Conservation (phyloP, 2,329 filamentous ascomycete genomes). For the Sclerotinia sclerotiorum region DNA sequence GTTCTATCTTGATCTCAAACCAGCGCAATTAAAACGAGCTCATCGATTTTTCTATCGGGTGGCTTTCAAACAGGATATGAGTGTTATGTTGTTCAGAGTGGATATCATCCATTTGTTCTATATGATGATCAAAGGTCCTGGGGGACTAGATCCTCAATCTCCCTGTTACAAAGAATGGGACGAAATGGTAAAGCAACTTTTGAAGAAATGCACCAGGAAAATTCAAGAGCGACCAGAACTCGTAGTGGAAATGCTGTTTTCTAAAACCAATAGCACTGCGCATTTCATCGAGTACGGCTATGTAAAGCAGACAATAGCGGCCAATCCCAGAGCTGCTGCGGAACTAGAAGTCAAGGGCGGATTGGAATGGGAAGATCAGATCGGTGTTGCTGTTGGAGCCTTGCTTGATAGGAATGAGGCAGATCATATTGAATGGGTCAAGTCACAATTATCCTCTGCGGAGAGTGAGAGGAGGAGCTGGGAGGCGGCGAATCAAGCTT, state of each 20-base stretch:
- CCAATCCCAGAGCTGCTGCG: conserved; percentile 68
- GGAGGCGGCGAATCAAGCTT: conserved; percentile 68
- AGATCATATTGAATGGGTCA: conserved; percentile 79
- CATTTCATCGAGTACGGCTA: conserved; percentile 90
- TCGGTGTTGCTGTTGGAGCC: conserved; percentile 76
- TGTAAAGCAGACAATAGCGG: conserved; percentile 70
- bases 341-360: conserved; percentile 80
- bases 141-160: conserved; percentile 66
- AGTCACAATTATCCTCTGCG: conserved; percentile 66
- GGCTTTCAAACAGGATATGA: conserved; percentile 92
- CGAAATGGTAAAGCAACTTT: conserved; percentile 79
- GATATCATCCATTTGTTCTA: conserved; percentile 89
- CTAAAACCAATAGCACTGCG: conserved; percentile 79
- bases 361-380: conserved; percentile 61
- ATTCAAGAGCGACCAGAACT: conserved; percentile 82
- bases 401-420: conserved; percentile 77
- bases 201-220: conserved; percentile 79
- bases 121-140: conserved; percentile 86
- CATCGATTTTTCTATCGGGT: conserved; percentile 94
- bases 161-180: conserved; percentile 85
- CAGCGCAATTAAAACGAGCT: conserved; percentile 80
- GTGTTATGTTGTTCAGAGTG: conserved; percentile 82
- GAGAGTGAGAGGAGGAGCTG: conserved; percentile 73
- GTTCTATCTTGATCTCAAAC: conserved; percentile 77
- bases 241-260: conserved; percentile 90